Base-by-base conservation (phyloP, 164 flowering plant genomes). In the Vitis amurensis region DNA sequence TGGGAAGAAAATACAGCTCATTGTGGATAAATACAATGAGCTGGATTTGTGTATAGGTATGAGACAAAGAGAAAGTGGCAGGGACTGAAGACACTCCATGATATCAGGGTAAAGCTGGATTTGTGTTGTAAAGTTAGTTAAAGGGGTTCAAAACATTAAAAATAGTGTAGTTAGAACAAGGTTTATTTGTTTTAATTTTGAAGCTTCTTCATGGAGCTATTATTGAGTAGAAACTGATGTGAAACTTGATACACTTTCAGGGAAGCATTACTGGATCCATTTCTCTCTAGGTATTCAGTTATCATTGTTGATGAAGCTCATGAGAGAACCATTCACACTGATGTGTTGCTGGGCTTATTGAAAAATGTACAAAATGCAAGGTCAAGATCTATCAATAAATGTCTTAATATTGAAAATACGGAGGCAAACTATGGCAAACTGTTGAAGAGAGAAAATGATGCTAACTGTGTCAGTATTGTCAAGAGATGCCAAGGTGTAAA, bases 221-320 rank as follows among this genome's bases (percentile, higher is more conserved):
- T 17, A 9, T n/a, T 2, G 2, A 51, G 60, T 61, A 6, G 14
- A 2, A 47, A 49, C 66, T 65, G 23, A 76, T 65, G 2, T 11
- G 6, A 27, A 17, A 31, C 69, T 61, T 72, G 66, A 68, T 66
- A 14, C n/a, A 52, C 61, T 59, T 72, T 17, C 88, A 95, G 99
- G 88, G 99, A 95, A 85, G 93, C 97, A 67, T 73, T 95, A 65
- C 62, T 90, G 86, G 99, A 95, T 77, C 97, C 97, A 12, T 80
- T 70, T 67, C 94, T 95, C 49, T 89, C 97, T 27, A 91, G 71
- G 71, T 95, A 93, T 78, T 88, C 99, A 14, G 94, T 93, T 68
- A 84, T 95, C 57, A 86, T 95, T 73, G 88, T 95, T 74, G 98
- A 95, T 83, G 99, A 95, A 83, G 99, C 99, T 71, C 99, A 95